These are phyloP conservation scores for Rosa persica DNA, from an alignment of 306 rosid species.

Conservation along the genomic window DNA sequence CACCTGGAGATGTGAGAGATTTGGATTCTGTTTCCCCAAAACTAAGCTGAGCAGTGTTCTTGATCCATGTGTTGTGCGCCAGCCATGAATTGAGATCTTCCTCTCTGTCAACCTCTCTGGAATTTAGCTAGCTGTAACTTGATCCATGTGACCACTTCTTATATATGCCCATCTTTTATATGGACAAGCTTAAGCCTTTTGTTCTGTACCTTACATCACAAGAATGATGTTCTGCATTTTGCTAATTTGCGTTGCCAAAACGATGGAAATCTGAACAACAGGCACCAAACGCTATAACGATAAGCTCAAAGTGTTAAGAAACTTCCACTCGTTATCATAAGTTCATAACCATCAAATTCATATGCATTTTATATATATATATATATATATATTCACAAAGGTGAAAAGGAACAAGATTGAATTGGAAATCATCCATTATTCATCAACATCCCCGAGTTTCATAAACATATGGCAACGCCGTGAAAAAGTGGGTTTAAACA, in stretches of 20 bases:
- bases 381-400: background rate
- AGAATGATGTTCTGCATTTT: background rate
- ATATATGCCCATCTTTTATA: background rate
- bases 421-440: constrained; percentile 15
- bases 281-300: background rate
- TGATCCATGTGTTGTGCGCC: constrained; percentile 25
- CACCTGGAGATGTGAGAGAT: constrained; percentile 22
- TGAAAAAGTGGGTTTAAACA: constrained; percentile 7
- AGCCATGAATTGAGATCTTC: constrained; percentile 37
- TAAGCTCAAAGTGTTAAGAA: background rate
- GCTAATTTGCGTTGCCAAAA: background rate
- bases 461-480: constrained; percentile 6
- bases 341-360: background rate
- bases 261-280: background rate
- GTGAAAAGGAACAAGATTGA: background rate
- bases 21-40: constrained; percentile 41
- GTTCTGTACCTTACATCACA: background rate
- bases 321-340: background rate
- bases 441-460: background rate
- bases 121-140: background rate
- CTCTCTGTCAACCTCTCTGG: background rate
- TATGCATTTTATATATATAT: background rate
- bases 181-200: background rate
- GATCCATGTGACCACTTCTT: constrained; percentile 37
- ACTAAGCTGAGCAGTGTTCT: constrained; percentile 24